Evolutionary conservation across 2,329 filamentous ascomycete genomes (phyloP).

Genomic region (Aspergillus tubingensis): DNA sequence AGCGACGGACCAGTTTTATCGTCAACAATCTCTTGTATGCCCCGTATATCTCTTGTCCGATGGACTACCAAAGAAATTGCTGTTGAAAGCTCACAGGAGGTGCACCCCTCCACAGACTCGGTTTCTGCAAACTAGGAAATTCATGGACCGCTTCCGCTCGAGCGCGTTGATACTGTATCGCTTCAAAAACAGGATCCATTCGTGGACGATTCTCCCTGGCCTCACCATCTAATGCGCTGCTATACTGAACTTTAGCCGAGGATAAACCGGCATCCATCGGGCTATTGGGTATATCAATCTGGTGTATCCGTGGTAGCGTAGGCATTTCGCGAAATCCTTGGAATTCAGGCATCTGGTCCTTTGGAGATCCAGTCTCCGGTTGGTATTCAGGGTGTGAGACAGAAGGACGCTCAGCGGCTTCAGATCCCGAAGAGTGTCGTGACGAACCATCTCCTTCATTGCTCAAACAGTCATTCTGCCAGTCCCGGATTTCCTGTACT

Average conservation of each 20-base stretch:
- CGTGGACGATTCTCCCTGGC: neutral
- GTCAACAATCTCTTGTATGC: neutral
- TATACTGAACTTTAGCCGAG: neutral
- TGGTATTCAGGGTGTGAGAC: neutral
- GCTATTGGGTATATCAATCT: neutral
- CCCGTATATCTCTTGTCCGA: neutral
- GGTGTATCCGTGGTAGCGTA: neutral
- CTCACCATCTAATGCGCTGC: neutral
- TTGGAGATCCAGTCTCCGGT: neutral
- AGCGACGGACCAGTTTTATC: neutral
- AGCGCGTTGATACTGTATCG: slow-evolving; percentile 1
- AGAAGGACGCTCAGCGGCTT: neutral
- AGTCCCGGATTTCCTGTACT: slow-evolving; percentile 36
- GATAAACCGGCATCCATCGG: neutral
- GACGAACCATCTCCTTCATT: neutral
- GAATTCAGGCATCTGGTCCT: neutral
- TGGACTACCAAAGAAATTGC: slow-evolving; percentile 35
- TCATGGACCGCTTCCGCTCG: neutral
- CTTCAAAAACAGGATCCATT: neutral
- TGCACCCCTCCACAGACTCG: slow-evolving; percentile 33
- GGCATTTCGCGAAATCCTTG: neutral
- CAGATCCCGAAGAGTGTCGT: neutral
- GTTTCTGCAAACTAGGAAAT: slow-evolving; percentile 7
- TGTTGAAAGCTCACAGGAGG: slow-evolving; percentile 35
- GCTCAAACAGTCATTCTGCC: slow-evolving; percentile 35